phyloP scores from a whole-genome alignment of 1,284 basidiomycete species.

The Volvariella volvacea region DNA sequence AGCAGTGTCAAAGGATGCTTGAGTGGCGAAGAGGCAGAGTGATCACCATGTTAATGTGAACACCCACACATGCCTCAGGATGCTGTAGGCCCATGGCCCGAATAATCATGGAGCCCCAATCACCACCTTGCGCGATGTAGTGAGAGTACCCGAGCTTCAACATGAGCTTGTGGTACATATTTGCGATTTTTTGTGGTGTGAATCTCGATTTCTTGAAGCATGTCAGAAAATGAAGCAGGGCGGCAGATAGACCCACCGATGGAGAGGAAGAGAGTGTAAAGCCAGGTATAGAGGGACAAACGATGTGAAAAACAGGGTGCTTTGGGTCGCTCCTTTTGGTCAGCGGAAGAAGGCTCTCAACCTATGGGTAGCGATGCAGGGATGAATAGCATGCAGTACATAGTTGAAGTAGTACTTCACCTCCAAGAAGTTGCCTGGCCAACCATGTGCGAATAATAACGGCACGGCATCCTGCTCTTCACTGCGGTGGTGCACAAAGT shows the following conservation, averaged over 20 bases:
- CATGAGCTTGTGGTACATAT: conserved; percentile 33
- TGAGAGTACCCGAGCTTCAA: conserved; percentile 28
- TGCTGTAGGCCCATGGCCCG: conserved; percentile 16
- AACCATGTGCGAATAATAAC: conserved; percentile 38
- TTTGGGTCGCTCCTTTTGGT: conserved; percentile 18
- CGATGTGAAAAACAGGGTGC: conserved; percentile 34
- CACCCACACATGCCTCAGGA: conserved; percentile 17
- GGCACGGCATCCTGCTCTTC: conserved; percentile 28
- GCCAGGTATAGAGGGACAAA: conserved; percentile 37
- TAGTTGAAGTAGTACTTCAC: no score
- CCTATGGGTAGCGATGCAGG: no score
- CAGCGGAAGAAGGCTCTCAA: conserved; percentile 18
- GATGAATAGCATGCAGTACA: no score
- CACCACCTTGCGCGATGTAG: conserved; percentile 39
- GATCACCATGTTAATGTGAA: conserved; percentile 20
- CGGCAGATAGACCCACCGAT: conserved; percentile 15
- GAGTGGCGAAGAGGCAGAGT: conserved; percentile 15
- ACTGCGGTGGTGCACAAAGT: conserved; percentile 38
- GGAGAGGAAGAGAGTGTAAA: conserved; percentile 29
- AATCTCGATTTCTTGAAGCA: conserved; percentile 17
- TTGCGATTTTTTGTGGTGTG: conserved; percentile 14
- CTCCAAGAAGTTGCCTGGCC: conserved; percentile 41
- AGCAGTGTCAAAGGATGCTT: conserved; percentile 15
- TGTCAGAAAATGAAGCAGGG: not conserved
- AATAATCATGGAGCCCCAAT: conserved; percentile 32